phyloP scores from a whole-genome alignment of 2,329 filamentous ascomycete species.

The Xenoacremonium recifei region DNA sequence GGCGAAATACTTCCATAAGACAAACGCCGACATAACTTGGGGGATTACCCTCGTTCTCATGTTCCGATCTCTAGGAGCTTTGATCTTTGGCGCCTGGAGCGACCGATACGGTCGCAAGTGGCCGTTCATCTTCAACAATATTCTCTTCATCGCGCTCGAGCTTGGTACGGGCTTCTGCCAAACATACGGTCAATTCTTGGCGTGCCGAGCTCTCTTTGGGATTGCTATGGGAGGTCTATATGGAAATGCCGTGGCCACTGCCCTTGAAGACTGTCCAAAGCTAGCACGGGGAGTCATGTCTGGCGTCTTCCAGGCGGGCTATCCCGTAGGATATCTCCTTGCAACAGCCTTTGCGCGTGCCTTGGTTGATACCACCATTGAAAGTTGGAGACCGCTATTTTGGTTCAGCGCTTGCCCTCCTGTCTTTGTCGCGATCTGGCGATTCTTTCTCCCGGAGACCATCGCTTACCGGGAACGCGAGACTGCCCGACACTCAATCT shows the following conservation, averaged over 20 bases:
- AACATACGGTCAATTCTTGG: slow-evolving; percentile 74
- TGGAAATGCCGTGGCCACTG: slow-evolving; percentile 76
- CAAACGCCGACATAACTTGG: slow-evolving; percentile 67
- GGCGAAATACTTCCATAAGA: slow-evolving; percentile 46
- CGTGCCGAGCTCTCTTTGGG: slow-evolving; percentile 70
- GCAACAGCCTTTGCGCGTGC: too few species aligned
- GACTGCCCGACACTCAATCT: too few species aligned
- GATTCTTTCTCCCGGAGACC: too few species aligned
- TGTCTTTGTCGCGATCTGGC: too few species aligned
- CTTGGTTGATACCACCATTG: too few species aligned
- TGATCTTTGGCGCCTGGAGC: slow-evolving; percentile 72
- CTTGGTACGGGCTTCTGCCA: slow-evolving; percentile 74
- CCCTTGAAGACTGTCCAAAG: slow-evolving; percentile 72
- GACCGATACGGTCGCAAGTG: slow-evolving; percentile 81
- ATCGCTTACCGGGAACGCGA: too few species aligned
- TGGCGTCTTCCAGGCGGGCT: slow-evolving; percentile 79
- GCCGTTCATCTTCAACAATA: slow-evolving; percentile 80
- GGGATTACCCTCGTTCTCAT: slow-evolving; percentile 76
- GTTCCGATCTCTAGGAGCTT: slow-evolving; percentile 72
- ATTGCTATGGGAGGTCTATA: slow-evolving; percentile 82
- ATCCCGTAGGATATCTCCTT: slow-evolving; percentile 76
- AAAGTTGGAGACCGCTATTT: slow-evolving; percentile 74
- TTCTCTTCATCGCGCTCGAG: slow-evolving; percentile 64
- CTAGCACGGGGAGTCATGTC: slow-evolving; percentile 77
- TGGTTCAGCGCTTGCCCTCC: too few species aligned